Evolutionary conservation across 2,329 filamentous ascomycete species (phyloP).

Genomic region (Basipetospora chlamydospora): DNA sequence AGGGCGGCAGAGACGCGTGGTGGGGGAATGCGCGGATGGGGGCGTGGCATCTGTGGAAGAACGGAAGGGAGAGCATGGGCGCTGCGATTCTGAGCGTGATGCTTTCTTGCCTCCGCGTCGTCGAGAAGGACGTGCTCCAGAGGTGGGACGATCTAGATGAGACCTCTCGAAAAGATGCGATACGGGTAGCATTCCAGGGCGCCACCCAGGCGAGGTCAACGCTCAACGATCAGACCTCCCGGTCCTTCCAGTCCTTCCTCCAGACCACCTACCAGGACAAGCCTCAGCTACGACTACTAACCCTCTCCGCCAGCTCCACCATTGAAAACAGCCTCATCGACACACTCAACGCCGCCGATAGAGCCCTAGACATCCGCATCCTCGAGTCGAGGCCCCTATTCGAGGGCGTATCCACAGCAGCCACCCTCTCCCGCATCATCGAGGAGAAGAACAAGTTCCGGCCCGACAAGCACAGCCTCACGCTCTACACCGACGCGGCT

Average conservation of each 20-base stretch:
- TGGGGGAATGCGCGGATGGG: constrained; percentile 41
- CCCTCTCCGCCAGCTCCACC: constrained; percentile 48
- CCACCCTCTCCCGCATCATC: constrained; percentile 19
- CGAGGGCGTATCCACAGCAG: constrained; percentile 46
- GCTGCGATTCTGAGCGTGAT: constrained; percentile 40
- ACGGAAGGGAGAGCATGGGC: constrained; percentile 52
- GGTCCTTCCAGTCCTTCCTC: constrained; percentile 21
- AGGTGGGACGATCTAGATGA: constrained; percentile 1
- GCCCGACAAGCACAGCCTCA: constrained; percentile 21
- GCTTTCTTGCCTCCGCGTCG: constrained; percentile 26
- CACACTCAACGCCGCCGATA: constrained; percentile 18
- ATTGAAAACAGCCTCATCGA: constrained; percentile 34
- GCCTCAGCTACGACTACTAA: constrained; percentile 34
- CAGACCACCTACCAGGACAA: constrained; percentile 10
- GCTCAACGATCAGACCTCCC: constrained; percentile 17
- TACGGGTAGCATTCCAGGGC: not conserved
- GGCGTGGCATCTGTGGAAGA: constrained; percentile 51
- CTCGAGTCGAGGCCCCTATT: constrained; percentile 54
- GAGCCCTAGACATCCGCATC: constrained; percentile 38
- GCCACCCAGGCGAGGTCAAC: constrained; percentile 11
- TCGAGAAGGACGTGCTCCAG: constrained; percentile 18
- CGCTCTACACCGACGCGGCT: constrained; percentile 45
- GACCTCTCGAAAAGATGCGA: constrained; percentile 6
- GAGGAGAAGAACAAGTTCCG: constrained; percentile 10
- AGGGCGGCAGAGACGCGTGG: constrained; percentile 28